phyloP scores from a whole-genome alignment of 768 basidiomycete species.

The Suillus lakei region DNA sequence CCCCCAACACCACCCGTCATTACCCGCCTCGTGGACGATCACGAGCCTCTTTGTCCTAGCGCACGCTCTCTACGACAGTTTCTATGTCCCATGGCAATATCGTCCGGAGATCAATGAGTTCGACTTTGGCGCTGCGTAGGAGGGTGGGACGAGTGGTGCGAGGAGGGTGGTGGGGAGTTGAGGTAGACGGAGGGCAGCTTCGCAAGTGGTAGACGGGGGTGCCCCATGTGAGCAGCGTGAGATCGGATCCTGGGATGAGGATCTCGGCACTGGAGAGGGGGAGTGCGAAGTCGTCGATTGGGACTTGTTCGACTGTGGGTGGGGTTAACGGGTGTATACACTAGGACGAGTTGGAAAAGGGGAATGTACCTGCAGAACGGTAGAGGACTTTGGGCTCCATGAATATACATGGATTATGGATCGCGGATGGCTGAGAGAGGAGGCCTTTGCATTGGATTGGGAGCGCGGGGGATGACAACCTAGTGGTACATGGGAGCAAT shows the following conservation, averaged over 20 bases:
- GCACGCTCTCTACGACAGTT: slow-evolving; percentile 80
- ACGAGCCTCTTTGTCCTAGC: slow-evolving; percentile 83
- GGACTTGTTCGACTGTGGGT: slow-evolving; percentile 84
- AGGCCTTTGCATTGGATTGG: slow-evolving; percentile 97
- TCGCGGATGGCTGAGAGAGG: slow-evolving; percentile 86
- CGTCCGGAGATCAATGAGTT: slow-evolving; percentile 90
- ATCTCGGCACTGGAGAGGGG: slow-evolving; percentile 84
- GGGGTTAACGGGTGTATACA: slow-evolving; percentile 1
- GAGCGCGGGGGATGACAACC: slow-evolving; percentile 91
- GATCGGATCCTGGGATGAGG: slow-evolving; percentile 73
- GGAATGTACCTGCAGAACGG: slow-evolving; percentile 71
- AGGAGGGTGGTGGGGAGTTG: slow-evolving; percentile 66
- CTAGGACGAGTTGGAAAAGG: neutral
- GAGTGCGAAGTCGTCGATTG: slow-evolving; percentile 84
- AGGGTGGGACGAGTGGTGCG: slow-evolving; percentile 64
- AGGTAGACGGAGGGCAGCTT: slow-evolving; percentile 82
- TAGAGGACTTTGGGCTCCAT: slow-evolving; percentile 96
- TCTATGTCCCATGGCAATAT: slow-evolving; percentile 90
- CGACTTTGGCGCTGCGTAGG: slow-evolving; percentile 74
- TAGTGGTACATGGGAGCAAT: slow-evolving; percentile 14
- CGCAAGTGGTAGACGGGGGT: slow-evolving; percentile 91
- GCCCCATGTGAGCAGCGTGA: slow-evolving; percentile 94
- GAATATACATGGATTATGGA: slow-evolving; percentile 91
- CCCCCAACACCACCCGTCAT: slow-evolving; percentile 87
- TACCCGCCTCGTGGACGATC: slow-evolving; percentile 91